phyloP scores from a whole-genome alignment of 495 filamentous ascomycete species.

The Bryoglossum gracile region DNA sequence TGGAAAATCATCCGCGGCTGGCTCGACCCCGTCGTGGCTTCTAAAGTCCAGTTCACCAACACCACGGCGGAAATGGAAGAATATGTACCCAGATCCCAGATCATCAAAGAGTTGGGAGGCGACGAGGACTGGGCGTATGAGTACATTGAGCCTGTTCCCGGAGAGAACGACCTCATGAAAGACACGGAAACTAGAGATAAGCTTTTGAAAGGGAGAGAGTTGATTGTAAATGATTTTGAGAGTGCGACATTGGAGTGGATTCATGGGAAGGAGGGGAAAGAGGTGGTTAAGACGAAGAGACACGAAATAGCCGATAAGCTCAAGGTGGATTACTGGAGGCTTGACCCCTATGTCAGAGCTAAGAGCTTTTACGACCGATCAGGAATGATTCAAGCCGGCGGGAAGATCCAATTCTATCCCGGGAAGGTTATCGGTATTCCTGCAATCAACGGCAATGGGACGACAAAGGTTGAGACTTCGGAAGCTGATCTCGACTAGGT shows the following conservation, averaged over 20 bases:
- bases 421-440: slow-evolving; percentile 19
- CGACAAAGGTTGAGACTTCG: neutral
- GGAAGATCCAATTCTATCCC: slow-evolving; percentile 63
- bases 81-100: slow-evolving; percentile 63
- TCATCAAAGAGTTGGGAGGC: slow-evolving; percentile 75
- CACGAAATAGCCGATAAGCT: slow-evolving; percentile 51
- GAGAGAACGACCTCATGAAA: slow-evolving; percentile 66
- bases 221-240: slow-evolving; percentile 63
- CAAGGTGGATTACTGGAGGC: slow-evolving; percentile 71
- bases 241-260: slow-evolving; percentile 60
- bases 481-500: neutral
- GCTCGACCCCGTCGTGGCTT: slow-evolving; percentile 94
- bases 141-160: slow-evolving; percentile 66
- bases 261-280: slow-evolving; percentile 24
- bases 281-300: slow-evolving; percentile 39
- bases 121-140: slow-evolving; percentile 72
- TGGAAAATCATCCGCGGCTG: slow-evolving; percentile 91
- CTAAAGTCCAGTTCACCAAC: slow-evolving; percentile 92
- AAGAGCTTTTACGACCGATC: slow-evolving; percentile 67
- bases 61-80: slow-evolving; percentile 67
- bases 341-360: slow-evolving; percentile 71
- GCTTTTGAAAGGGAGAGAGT: slow-evolving; percentile 51
- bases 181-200: slow-evolving; percentile 55
- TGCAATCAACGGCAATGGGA: neutral
- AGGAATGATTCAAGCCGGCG: slow-evolving; percentile 58